Percentiles rank a stretch among this genome's conserved stretches.
Conservation (phyloP, 192 early-diverging fungal species). For the Haplosporangium gracile region DNA sequence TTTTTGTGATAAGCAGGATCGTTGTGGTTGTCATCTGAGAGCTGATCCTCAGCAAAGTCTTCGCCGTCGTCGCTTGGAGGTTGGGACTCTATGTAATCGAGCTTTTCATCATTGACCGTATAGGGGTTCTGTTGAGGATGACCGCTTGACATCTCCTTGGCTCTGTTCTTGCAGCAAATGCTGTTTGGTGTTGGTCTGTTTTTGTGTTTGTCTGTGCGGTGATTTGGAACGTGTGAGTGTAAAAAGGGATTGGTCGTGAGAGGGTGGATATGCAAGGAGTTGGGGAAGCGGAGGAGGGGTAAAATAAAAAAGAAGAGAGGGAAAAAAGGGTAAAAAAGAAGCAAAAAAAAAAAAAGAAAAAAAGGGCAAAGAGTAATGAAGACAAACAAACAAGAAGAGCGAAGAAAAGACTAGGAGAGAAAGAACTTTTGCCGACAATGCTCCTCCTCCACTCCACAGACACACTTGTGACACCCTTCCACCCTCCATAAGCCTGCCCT, state of each 20-base stretch:
- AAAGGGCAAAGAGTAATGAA: too few species aligned
- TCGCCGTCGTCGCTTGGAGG: slow-evolving; percentile 26
- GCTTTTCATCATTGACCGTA: slow-evolving; percentile 27
- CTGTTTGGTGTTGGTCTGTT: not conserved
- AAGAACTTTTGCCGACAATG: not conserved
- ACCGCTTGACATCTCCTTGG: not conserved
- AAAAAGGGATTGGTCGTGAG: too few species aligned
- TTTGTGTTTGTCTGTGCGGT: not conserved
- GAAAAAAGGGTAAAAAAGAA: not conserved
- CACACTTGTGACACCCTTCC: too few species aligned
- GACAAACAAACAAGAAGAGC: too few species aligned
- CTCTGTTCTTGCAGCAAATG: not conserved
- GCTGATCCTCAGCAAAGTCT: not conserved
- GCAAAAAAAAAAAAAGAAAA: not conserved
- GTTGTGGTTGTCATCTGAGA: not conserved
- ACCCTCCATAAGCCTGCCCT: too few species aligned
- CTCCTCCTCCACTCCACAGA: too few species aligned
- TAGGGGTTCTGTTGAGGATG: not conserved
- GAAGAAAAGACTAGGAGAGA: too few species aligned
- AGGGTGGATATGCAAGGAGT: not conserved
- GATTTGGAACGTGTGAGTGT: too few species aligned
- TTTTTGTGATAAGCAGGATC: not conserved
- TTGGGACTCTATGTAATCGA: slow-evolving; percentile 35
- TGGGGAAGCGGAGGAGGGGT: not conserved
- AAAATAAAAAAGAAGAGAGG: not conserved